phyloP scores from a whole-genome alignment of 768 basidiomycete genomes.

The Tephrocybe sp. region DNA sequence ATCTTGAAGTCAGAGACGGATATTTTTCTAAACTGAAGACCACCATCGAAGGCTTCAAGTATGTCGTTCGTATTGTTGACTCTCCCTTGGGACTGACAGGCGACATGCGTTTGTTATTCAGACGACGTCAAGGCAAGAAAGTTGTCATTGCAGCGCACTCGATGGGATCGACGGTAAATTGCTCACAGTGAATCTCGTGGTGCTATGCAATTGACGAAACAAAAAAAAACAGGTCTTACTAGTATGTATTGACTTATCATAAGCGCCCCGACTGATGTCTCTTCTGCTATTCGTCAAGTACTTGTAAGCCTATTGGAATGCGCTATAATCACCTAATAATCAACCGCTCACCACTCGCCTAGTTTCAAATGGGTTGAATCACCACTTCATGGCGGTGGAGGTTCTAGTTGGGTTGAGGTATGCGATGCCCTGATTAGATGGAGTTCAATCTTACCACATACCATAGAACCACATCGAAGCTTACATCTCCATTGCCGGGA shows the following conservation, averaged over 20 bases:
- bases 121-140: constrained; percentile 70
- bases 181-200: too few species aligned
- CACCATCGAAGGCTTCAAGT: constrained; percentile 81
- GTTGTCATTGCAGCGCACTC: constrained; percentile 84
- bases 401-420: constrained; percentile 90
- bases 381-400: constrained; percentile 76
- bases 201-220: too few species aligned
- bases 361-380: constrained; percentile 99
- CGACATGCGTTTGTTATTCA: constrained; percentile 30
- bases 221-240: constrained; percentile 40
- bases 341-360: constrained; percentile 10
- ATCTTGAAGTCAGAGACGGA: constrained; percentile 88
- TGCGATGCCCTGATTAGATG: constrained; percentile 6
- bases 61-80: constrained; percentile 20
- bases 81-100: too few species aligned
- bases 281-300: constrained; percentile 51
- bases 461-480: constrained; percentile 79
- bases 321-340: background rate
- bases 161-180: constrained; percentile 74
- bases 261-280: background rate
- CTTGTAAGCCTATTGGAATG: constrained; percentile 60
- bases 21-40: constrained; percentile 85
- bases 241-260: constrained; percentile 34
- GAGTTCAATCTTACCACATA: background rate
- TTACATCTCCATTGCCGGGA: constrained; percentile 82